Evolutionary conservation across 768 basidiomycete species (phyloP).

Genomic region (Trametes punicea): DNA sequence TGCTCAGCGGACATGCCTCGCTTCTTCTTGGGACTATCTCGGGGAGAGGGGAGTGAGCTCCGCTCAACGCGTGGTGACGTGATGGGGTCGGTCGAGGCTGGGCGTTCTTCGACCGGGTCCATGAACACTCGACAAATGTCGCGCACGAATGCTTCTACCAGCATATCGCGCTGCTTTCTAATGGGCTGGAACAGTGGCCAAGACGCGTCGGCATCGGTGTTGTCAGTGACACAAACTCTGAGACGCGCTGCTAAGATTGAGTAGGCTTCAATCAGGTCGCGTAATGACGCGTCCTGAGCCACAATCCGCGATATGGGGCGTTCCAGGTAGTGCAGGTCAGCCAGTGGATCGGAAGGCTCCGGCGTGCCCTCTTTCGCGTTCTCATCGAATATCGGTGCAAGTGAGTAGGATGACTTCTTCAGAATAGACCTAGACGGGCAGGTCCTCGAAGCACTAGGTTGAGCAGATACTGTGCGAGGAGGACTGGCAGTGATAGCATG

Average conservation of each 20-base stretch:
- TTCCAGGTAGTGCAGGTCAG: conserved; percentile 61
- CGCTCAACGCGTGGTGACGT: conserved; percentile 9
- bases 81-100: conserved; percentile 1
- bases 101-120: conserved; percentile 41
- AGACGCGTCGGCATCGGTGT: conserved; percentile 54
- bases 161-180: conserved; percentile 45
- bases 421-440: conserved; percentile 66
- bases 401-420: conserved; percentile 44
- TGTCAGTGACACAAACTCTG: conserved; percentile 39
- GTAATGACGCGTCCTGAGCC: conserved; percentile 42
- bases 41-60: conserved; percentile 58
- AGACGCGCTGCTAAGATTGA: conserved; percentile 65
- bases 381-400: conserved; percentile 40
- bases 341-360: conserved; percentile 69
- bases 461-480: conserved; percentile 11
- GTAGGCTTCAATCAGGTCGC: conserved; percentile 71
- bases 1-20: conserved; percentile 74
- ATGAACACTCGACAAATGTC: conserved; percentile 65
- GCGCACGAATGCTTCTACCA: conserved; percentile 60
- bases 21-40: conserved; percentile 62
- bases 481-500: conserved; percentile 20
- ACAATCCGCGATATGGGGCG: conserved; percentile 61
- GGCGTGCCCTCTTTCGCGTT: conserved; percentile 64
- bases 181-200: conserved; percentile 75
- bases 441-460: conserved; percentile 37